These are phyloP conservation scores for Naganishia vishniacii DNA, from an alignment of 768 basidiomycete species.

Conservation along the genomic window DNA sequence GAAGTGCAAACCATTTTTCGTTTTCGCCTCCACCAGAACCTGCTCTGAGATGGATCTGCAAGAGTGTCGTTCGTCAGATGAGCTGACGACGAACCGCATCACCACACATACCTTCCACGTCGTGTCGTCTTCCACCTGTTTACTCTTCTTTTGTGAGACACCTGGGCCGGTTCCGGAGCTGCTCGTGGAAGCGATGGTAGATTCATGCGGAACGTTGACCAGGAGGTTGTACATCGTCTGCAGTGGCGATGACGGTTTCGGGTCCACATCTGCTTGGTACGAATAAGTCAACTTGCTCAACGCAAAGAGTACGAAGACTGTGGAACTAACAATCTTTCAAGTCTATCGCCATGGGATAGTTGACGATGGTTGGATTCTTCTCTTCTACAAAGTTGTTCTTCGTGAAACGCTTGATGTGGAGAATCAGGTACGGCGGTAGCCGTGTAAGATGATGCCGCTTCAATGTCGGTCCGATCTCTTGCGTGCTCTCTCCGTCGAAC, in stretches of 20 bases:
- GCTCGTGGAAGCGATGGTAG: slow-evolving; percentile 88
- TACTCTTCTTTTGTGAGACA: slow-evolving; percentile 35
- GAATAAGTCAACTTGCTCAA: slow-evolving; percentile 6
- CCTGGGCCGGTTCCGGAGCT: slow-evolving; percentile 34
- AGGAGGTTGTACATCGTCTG: slow-evolving; percentile 84
- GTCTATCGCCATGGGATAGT: slow-evolving; percentile 91
- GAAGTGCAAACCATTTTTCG: slow-evolving; percentile 94
- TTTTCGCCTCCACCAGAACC: slow-evolving; percentile 65
- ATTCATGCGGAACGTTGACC: slow-evolving; percentile 91
- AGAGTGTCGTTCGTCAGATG: too few relatives aligned
- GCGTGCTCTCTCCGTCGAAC: slow-evolving; percentile 85
- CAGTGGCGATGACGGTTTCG: slow-evolving; percentile 54
- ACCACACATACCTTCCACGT: slow-evolving; percentile 67
- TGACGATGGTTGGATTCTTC: slow-evolving; percentile 97
- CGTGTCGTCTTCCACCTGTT: slow-evolving; percentile 74
- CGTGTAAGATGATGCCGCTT: slow-evolving; percentile 83
- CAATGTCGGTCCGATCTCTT: slow-evolving; percentile 76
- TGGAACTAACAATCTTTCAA: slow-evolving; percentile 74
- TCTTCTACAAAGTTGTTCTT: slow-evolving; percentile 96
- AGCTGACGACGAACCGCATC: background rate
- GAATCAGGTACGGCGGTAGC: slow-evolving; percentile 84
- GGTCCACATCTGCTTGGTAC: slow-evolving; percentile 65
- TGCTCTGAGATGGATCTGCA: slow-evolving; percentile 41
- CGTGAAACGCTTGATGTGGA: slow-evolving; percentile 93
- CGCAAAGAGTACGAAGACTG: slow-evolving; percentile 18